These are phyloP conservation scores for Galerina sulciceps DNA, from an alignment of 768 basidiomycete genomes.

Conservation along the genomic window DNA sequence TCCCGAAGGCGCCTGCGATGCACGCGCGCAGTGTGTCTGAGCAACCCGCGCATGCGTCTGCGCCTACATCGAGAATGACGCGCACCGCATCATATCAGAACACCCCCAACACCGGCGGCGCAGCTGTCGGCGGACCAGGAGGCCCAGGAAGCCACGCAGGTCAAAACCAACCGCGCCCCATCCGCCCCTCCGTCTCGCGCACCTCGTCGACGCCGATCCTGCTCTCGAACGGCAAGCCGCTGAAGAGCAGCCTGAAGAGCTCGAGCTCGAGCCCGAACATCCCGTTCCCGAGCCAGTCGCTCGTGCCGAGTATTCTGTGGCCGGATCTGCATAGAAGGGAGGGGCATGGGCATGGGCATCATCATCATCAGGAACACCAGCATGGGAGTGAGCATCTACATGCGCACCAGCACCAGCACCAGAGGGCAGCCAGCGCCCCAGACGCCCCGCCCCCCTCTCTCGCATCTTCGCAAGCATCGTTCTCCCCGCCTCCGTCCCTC, in stretches of 20 bases:
- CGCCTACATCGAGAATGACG: no score
- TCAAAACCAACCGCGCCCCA: constrained; percentile 11
- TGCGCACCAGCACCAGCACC: constrained; percentile 8
- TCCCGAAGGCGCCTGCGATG: constrained; percentile 34
- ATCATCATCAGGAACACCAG: no score
- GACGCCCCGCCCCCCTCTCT: neutral
- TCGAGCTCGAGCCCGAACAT: constrained; percentile 55
- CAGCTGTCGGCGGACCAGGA: no score
- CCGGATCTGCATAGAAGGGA: constrained; percentile 19
- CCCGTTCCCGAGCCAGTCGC: constrained; percentile 34
- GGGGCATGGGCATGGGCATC: neutral
- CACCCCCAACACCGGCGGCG: no score
- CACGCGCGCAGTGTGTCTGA: constrained; percentile 10
- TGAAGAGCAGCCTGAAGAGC: constrained; percentile 83
- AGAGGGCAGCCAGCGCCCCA: constrained; percentile 15
- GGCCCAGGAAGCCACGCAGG: constrained; percentile 7
- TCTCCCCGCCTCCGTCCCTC: constrained; percentile 32
- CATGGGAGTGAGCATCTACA: neutral
- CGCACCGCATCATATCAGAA: no score
- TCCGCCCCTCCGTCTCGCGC: constrained; percentile 38
- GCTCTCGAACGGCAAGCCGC: constrained; percentile 74
- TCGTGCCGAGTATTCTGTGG: constrained; percentile 32
- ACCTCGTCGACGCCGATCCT: constrained; percentile 49
- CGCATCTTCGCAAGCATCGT: neutral
- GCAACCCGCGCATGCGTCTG: constrained; percentile 16